Evolutionary conservation across 768 basidiomycete species (phyloP), one percentile per base, ranked within the genome.

Genomic region (Trametopsis cervina): DNA sequence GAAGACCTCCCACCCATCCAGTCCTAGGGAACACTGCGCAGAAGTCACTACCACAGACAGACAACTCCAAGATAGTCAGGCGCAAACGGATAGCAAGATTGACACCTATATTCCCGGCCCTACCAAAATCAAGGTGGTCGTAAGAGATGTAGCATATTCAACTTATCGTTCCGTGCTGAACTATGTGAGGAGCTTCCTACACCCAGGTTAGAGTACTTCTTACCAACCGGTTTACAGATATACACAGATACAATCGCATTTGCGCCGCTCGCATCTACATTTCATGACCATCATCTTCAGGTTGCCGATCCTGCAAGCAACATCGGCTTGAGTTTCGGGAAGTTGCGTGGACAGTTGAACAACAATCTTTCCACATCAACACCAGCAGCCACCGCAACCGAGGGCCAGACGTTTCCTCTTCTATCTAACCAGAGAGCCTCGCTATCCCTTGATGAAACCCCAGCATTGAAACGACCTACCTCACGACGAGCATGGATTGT

Each of bases 201-300:
- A 27, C 15, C n/a, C n/a, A 21, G 2, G 22, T 10, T 22, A 10
- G 20, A 23, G 20, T 24, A n/a, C 42, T 21, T 20, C 18, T n/a
- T 20, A 4, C 17, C 24, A 38, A 22, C 25, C 17, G 36, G 40
- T 7, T 40, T 36, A 3, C 55, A 90, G 89, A 69, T 93, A 21
- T 94, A 93, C 61, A 93, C 90, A 13, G 88, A 91, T 57, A 75
- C 74, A 22, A 85, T 93, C 53, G 74, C 82, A 23, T 93, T 93
- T 54, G 87, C 91, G 0, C 90, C 90, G 0, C 68, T 93, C 15
- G 80, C 88, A 0, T 93, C 91, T 4, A 76, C 79, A 25, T 85
- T 86, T 53, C 37, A 20, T n/a, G 40, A 46, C 57, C 63, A 13
- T 37, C 57, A 17, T 41, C 51, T 46, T 27, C 67, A 33, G 55